A percentile compares a stretch with the other conserved stretches of the same genome.
Evolutionary conservation across 805 yeast genomes (phyloP).

Genomic region (Diddensiella transvaalensis): DNA sequence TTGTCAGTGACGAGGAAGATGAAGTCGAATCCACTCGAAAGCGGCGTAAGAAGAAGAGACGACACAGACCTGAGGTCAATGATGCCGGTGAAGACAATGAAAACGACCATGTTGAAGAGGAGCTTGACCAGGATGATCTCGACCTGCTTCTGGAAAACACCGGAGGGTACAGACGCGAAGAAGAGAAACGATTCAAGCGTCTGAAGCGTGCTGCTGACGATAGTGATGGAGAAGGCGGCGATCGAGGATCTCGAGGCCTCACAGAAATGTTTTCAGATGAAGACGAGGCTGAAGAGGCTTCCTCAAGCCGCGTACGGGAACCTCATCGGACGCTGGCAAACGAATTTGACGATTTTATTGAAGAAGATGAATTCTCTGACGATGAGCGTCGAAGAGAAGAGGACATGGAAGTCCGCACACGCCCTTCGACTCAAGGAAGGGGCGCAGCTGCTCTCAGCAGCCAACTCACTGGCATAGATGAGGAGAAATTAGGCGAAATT

Average conservation of each 20-base stretch:
- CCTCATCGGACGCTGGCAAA: constrained; percentile 46
- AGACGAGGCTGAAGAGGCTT: constrained; percentile 27
- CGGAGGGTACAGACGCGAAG: constrained; percentile 47
- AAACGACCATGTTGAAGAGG: constrained; percentile 44
- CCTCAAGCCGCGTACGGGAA: constrained; percentile 23
- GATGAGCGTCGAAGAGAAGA: constrained; percentile 65
- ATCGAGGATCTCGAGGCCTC: constrained; percentile 41
- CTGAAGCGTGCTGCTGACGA: constrained; percentile 67
- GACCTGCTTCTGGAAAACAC: constrained; percentile 88
- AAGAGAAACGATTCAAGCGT: constrained; percentile 57
- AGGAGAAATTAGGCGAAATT: constrained; percentile 88
- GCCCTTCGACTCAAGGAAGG: constrained; percentile 14
- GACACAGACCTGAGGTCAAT: constrained; percentile 12
- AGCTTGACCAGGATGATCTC: constrained; percentile 90
- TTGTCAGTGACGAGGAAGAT: constrained; percentile 82
- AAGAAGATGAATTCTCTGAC: constrained; percentile 93
- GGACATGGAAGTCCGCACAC: constrained; percentile 43
- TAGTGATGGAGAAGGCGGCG: constrained; percentile 28
- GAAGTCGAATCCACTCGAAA: constrained; percentile 21
- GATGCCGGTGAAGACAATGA: constrained; percentile 19
- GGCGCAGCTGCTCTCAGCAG: constrained; percentile 27
- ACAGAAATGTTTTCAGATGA: constrained; percentile 68
- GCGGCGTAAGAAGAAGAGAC: constrained; percentile 27
- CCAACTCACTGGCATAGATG: constrained; percentile 54
- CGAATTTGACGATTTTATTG: constrained; percentile 95